Percentiles rank a stretch among this genome's conserved stretches.
Evolutionary conservation across 768 basidiomycete genomes (phyloP).

Genomic region (Collybia mongolica): DNA sequence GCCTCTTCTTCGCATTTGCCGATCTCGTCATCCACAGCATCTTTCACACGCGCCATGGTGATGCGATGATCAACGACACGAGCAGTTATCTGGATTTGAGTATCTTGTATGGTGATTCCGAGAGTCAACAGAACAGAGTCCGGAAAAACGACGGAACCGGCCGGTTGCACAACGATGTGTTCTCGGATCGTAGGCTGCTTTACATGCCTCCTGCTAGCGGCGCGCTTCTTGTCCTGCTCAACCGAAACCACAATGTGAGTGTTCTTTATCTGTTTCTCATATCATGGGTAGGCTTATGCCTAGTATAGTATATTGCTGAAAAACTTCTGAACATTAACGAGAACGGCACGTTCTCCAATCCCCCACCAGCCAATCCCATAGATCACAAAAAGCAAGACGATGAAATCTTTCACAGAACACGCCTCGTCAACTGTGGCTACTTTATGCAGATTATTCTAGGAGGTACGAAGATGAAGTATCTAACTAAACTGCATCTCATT

Average conservation of each 20-base stretch:
- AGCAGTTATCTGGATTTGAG: slow-evolving; percentile 79
- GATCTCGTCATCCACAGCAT: slow-evolving; percentile 72
- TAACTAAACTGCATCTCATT: neutral
- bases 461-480: slow-evolving; percentile 23
- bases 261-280: neutral
- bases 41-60: slow-evolving; percentile 54
- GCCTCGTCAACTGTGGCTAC: slow-evolving; percentile 71
- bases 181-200: slow-evolving; percentile 63
- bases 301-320: slow-evolving; percentile 61
- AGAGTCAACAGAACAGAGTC: slow-evolving; percentile 44
- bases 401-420: slow-evolving; percentile 72
- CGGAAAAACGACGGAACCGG: slow-evolving; percentile 68
- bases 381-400: slow-evolving; percentile 54
- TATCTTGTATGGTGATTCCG: slow-evolving; percentile 66
- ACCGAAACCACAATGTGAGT: slow-evolving; percentile 73
- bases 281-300: slow-evolving; percentile 7
- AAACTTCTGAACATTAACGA: slow-evolving; percentile 73
- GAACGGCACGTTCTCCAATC: slow-evolving; percentile 38
- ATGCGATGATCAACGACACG: slow-evolving; percentile 57
- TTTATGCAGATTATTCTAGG: slow-evolving; percentile 71
- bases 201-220: slow-evolving; percentile 73
- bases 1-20: slow-evolving; percentile 78
- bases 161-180: slow-evolving; percentile 63
- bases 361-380: slow-evolving; percentile 20
- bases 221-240: slow-evolving; percentile 67